Base-by-base conservation (phyloP, 2,329 filamentous ascomycete genomes). In the Ascocoryne sarcoides region DNA sequence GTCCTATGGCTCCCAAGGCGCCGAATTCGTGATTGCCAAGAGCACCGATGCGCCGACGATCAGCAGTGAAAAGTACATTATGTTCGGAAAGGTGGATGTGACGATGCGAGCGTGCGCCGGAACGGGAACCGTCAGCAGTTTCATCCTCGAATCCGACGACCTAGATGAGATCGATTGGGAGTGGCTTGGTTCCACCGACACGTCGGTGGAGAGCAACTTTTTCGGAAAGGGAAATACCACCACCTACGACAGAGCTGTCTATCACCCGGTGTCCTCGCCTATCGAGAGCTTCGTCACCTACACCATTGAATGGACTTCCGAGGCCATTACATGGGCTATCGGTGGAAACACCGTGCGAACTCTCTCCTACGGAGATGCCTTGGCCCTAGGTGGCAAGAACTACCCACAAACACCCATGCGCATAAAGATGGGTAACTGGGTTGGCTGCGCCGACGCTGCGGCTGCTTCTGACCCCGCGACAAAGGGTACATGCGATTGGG, bases 341-440 rank as follows among this genome's bases (percentile, higher is more conserved):
- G 68, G 78, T 53, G 67, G 66, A 43, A 50, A 48, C 4, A 53
- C 62, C 17, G 57, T 70, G 17, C 71, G 73, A 43, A 69, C 65
- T 3, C 64, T 71, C 18, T 61, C 61, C 36, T 70, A 64, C 50
- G 56, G 52, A 31, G 68, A 71, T 47, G 54, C 68, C 28, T 43
- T 71, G 42, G 58, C 69, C 33, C 38, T 71, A 34, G 64, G 65
- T 7, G 75, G 74, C 45, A 61, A 64, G 44, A 69, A 66, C 58
- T 86, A 71, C 62, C 82, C 82, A 2, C 82, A 85, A 62, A 82
- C 79, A 1, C 82, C 82, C 8, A 81, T 80, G 72, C 71, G 73
- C 40, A 58, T 82, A 52, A 78, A 78, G 65, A 64, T 82, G 36
- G 76, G 78, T 37, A 70, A 71, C 48, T 76, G 72, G 67, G 62